Percentiles rank a stretch among this genome's conserved stretches.
These are phyloP conservation scores for Lipomyces starkeyi DNA, from an alignment of 805 yeast species.

Conservation along the genomic window DNA sequence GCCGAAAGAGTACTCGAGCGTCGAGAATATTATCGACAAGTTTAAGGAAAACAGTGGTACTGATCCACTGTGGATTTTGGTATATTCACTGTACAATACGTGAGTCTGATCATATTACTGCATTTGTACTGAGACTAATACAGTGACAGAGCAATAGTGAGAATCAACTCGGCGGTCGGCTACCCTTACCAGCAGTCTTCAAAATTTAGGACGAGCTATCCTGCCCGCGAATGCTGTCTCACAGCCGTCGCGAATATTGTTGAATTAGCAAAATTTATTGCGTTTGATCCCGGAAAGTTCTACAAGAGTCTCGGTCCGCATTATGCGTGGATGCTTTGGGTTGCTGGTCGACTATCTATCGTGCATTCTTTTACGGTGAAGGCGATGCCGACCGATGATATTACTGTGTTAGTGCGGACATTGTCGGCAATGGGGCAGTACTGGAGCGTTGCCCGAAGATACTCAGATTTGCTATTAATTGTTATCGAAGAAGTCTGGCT, in stretches of 20 bases:
- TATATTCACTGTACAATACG: slow-evolving; percentile 40
- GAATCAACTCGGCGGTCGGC: slow-evolving; percentile 42
- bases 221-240: slow-evolving; percentile 39
- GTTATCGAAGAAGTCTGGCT: slow-evolving; percentile 41
- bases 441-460: slow-evolving; percentile 42
- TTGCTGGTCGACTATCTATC: slow-evolving; percentile 40
- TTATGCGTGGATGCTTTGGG: slow-evolving; percentile 43
- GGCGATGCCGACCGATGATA: slow-evolving; percentile 38
- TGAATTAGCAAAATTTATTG: slow-evolving; percentile 32
- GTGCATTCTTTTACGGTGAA: slow-evolving; percentile 40
- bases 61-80: slow-evolving; percentile 35
- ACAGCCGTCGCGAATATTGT: slow-evolving; percentile 37
- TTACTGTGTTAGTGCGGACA: slow-evolving; percentile 35
- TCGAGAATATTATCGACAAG: slow-evolving; percentile 13
- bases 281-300: slow-evolving; percentile 9
- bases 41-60: slow-evolving; percentile 13
- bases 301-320: slow-evolving; percentile 42
- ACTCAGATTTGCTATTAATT: slow-evolving; percentile 36
- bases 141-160: slow-evolving; percentile 30
- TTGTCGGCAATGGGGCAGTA: slow-evolving; percentile 37
- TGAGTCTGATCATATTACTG: neutral
- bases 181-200: slow-evolving; percentile 39
- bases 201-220: slow-evolving; percentile 37
- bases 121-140: slow-evolving; percentile 1
- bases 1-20: slow-evolving; percentile 26